Evolutionary conservation across 768 basidiomycete species (phyloP).

Genomic region (Cystoderma amianthinum): DNA sequence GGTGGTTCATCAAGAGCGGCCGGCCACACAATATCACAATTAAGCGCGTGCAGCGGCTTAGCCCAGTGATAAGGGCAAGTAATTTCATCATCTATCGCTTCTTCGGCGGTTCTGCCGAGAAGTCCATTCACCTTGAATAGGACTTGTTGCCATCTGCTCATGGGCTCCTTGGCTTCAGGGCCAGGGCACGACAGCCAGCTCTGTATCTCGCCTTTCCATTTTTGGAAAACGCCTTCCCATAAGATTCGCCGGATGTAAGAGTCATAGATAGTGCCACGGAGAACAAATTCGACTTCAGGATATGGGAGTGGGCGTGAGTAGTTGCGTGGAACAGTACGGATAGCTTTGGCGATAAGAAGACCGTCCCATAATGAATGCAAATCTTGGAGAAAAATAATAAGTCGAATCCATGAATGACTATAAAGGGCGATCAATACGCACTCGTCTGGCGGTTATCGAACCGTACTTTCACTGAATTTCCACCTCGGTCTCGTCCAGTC

Average conservation of each 20-base stretch:
- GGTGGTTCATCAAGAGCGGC: conserved; percentile 50
- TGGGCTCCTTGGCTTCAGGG: background rate
- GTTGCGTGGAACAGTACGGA: conserved; percentile 67
- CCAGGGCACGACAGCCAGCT: conserved; percentile 7
- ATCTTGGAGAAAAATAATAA: conserved; percentile 29
- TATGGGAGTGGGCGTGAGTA: conserved; percentile 73
- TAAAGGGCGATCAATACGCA: conserved; percentile 29
- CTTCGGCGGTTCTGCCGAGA: conserved; percentile 5
- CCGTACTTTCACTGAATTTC: conserved; percentile 70
- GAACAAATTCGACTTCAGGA: conserved; percentile 52
- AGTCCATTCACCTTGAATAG: conserved; percentile 15
- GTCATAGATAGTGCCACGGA: conserved; percentile 82
- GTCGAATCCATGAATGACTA: conserved; percentile 1
- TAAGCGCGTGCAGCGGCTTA: conserved; percentile 62
- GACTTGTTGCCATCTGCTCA: conserved; percentile 19
- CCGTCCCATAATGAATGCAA: conserved; percentile 88
- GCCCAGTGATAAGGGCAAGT: conserved; percentile 83
- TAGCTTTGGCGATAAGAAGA: conserved; percentile 72
- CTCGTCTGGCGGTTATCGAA: conserved; percentile 72
- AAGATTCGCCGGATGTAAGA: conserved; percentile 82
- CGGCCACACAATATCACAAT: conserved; percentile 83
- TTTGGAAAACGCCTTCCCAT: conserved; percentile 72
- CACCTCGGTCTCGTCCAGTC: conserved; percentile 81
- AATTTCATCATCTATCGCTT: conserved; percentile 41
- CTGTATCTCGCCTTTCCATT: conserved; percentile 52